Percentiles rank a stretch among this genome's conserved stretches.
These are phyloP conservation scores for Diplodia corticola DNA, from an alignment of 2,329 filamentous ascomycete species.

Conservation along the genomic window DNA sequence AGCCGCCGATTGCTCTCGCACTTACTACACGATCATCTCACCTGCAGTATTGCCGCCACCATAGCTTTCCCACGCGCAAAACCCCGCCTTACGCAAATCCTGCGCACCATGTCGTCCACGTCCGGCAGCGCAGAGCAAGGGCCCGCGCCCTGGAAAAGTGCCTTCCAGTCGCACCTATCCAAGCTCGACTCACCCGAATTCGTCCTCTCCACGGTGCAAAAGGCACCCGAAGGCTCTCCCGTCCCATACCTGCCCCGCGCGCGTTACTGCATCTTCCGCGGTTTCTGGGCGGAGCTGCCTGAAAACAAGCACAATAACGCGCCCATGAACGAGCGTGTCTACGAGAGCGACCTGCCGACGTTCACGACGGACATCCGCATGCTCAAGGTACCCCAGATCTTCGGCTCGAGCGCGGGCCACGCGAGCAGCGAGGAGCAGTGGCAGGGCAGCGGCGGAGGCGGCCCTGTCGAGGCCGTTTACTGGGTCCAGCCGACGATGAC, in stretches of 20 bases:
- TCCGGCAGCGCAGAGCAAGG: slow-evolving; percentile 36
- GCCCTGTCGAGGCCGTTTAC: slow-evolving; percentile 77
- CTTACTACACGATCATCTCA: not conserved
- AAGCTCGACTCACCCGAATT: slow-evolving; percentile 53
- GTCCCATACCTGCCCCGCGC: slow-evolving; percentile 56
- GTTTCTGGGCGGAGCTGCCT: slow-evolving; percentile 75
- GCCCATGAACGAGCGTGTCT: slow-evolving; percentile 67
- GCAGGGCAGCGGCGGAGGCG: slow-evolving; percentile 62
- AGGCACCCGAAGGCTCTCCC: slow-evolving; percentile 43
- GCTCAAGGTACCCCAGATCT: slow-evolving; percentile 76
- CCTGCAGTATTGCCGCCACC: slow-evolving; percentile 29
- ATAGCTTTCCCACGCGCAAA: slow-evolving; percentile 41
- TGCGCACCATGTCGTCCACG: slow-evolving; percentile 49
- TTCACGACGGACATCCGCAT: slow-evolving; percentile 89
- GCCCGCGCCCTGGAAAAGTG: slow-evolving; percentile 54
- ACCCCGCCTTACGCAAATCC: slow-evolving; percentile 43
- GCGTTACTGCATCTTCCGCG: slow-evolving; percentile 80
- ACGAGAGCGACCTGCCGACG: slow-evolving; percentile 74
- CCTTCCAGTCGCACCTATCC: slow-evolving; percentile 52
- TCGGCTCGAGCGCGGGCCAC: slow-evolving; percentile 51
- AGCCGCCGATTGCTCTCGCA: not conserved
- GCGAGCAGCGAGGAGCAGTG: slow-evolving; percentile 46
- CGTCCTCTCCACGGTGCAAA: slow-evolving; percentile 52
- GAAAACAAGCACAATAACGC: slow-evolving; percentile 72
- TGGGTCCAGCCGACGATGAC: slow-evolving; percentile 71